Conservation (phyloP, 257 asterid genomes). For the Catharanthus roseus region DNA sequence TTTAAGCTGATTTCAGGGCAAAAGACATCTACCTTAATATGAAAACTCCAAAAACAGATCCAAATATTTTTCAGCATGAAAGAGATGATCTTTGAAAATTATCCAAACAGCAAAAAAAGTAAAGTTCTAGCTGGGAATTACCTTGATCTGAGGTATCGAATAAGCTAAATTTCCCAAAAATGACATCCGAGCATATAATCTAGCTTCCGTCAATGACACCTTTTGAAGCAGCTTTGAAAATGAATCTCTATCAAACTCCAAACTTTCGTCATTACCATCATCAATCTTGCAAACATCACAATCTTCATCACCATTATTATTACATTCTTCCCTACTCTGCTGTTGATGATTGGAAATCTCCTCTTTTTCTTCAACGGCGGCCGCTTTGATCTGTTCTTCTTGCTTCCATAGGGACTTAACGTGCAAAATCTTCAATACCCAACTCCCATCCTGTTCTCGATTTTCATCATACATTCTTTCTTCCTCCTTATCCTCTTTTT, state of each 20-base stretch:
- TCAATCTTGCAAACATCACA: slow-evolving; percentile 48
- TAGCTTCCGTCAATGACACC: slow-evolving; percentile 78
- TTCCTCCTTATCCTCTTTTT: slow-evolving; percentile 29
- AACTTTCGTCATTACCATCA: slow-evolving; percentile 44
- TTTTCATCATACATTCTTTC: neutral
- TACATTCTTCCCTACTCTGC: slow-evolving; percentile 8
- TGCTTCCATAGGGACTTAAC: slow-evolving; percentile 55
- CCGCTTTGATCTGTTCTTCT: slow-evolving; percentile 27
- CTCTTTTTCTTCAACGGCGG: slow-evolving; percentile 23
- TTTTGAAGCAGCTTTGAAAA: slow-evolving; percentile 66
- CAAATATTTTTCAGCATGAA: neutral
- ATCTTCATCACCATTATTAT: slow-evolving; percentile 29
- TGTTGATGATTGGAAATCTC: slow-evolving; percentile 8
- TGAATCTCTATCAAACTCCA: slow-evolving; percentile 59
- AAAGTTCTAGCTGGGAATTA: slow-evolving; percentile 15
- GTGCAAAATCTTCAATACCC: slow-evolving; percentile 74
- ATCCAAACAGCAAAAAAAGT: neutral
- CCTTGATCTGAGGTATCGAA: slow-evolving; percentile 80
- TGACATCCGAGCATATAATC: slow-evolving; percentile 73
- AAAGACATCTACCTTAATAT: neutral
- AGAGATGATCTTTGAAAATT: slow-evolving; percentile 1
- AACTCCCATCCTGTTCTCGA: slow-evolving; percentile 38
- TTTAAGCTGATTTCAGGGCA: neutral
- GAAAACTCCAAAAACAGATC: neutral
- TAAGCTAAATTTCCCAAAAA: slow-evolving; percentile 86